Percentiles rank a stretch among this genome's conserved stretches.
phyloP scores from a whole-genome alignment of 345 rosid genomes.

The Angophora floribunda region DNA sequence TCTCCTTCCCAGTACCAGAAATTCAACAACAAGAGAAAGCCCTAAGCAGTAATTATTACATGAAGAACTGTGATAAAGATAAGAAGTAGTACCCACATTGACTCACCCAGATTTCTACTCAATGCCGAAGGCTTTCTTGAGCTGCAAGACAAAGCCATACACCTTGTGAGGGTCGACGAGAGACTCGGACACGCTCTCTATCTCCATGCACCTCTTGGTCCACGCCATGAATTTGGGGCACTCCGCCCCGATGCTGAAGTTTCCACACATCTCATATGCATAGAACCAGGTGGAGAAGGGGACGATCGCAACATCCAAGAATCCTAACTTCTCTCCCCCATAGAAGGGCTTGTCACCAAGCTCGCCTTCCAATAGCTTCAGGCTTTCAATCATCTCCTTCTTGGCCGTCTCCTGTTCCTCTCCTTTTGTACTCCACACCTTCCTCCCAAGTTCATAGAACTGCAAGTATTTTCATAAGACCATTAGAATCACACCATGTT shows the following conservation, averaged over 20 bases:
- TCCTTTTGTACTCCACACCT: not conserved
- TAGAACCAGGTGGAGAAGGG: conserved; percentile 15
- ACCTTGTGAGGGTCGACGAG: conserved; percentile 4
- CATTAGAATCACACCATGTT: not conserved
- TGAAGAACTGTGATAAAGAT: not conserved
- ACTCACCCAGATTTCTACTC: not conserved
- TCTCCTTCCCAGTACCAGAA: not conserved
- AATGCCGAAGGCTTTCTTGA: not conserved
- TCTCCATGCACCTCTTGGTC: conserved; percentile 30
- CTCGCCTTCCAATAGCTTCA: conserved; percentile 14
- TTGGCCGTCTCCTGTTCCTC: conserved; percentile 13
- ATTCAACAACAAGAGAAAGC: not conserved
- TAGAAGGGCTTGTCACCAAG: conserved; percentile 24
- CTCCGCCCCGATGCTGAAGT: conserved; percentile 18
- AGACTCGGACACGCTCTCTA: conserved; percentile 7
- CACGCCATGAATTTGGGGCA: conserved; percentile 23
- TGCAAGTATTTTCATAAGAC: not conserved
- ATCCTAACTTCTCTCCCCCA: conserved; percentile 21
- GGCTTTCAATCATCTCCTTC: conserved; percentile 12
- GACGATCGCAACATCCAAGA: conserved; percentile 7
- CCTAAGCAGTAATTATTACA: not conserved
- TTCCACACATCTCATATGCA: conserved; percentile 10
- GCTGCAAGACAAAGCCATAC: not conserved
- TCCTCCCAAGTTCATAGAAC: conserved; percentile 5
- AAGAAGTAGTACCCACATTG: not conserved